A percentile compares a stretch with the other conserved stretches of the same genome.
These are phyloP conservation scores for Botryosphaeria dothidea DNA, from an alignment of 2,329 filamentous ascomycete genomes.

Conservation along the genomic window DNA sequence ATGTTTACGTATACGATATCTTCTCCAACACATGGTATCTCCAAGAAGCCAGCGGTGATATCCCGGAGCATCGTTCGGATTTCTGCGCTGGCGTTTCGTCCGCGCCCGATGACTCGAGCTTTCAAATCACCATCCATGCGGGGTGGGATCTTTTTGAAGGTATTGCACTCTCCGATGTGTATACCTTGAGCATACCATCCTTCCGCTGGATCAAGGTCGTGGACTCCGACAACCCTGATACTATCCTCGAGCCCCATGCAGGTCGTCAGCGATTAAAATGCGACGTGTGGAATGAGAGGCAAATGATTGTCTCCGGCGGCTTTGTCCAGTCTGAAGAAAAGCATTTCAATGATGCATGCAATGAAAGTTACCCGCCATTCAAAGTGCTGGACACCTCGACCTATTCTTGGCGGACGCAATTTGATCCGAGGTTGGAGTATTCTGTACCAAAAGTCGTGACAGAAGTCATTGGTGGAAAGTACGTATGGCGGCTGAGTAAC, in stretches of 20 bases:
- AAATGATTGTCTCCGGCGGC: slow-evolving; percentile 15
- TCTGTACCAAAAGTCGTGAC: background rate
- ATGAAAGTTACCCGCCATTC: slow-evolving; percentile 5
- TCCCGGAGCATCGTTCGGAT: background rate
- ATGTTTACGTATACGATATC: slow-evolving; percentile 6
- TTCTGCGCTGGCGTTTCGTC: slow-evolving; percentile 17
- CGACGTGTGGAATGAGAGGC: slow-evolving; percentile 2
- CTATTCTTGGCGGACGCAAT: background rate
- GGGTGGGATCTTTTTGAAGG: slow-evolving; percentile 12
- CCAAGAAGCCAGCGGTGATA: slow-evolving; percentile 3
- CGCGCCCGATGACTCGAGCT: slow-evolving; percentile 14
- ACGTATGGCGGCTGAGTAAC: background rate
- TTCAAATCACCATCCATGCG: slow-evolving; percentile 18
- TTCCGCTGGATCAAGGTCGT: slow-evolving; percentile 19
- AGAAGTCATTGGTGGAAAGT: slow-evolving; percentile 12
- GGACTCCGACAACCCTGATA: slow-evolving; percentile 2
- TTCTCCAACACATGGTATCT: slow-evolving; percentile 9
- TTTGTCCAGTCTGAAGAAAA: background rate
- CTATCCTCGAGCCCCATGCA: background rate
- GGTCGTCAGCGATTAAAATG: slow-evolving; percentile 10
- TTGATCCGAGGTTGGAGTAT: background rate
- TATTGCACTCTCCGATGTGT: slow-evolving; percentile 2
- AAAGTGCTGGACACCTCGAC: slow-evolving; percentile 10
- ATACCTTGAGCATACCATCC: slow-evolving; percentile 5
- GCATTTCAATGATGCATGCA: background rate